Base-by-base conservation (phyloP, 2,329 filamentous ascomycete genomes). In the Scytalidium lignicola region DNA sequence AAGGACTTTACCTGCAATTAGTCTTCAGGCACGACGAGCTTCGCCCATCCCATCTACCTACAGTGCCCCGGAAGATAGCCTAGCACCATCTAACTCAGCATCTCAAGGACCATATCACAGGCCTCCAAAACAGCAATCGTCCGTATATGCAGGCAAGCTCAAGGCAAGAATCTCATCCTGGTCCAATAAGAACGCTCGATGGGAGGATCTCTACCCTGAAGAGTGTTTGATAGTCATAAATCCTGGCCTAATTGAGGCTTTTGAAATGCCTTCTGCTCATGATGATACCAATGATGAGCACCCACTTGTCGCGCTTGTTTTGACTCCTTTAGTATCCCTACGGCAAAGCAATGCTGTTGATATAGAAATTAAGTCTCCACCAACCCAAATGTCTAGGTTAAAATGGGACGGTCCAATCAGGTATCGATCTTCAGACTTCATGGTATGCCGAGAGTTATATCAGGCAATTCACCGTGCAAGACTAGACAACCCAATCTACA, bases 401-500 rank as follows among this genome's bases (percentile, higher is more conserved):
- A 79, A 75, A 51, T 78, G 70, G 62, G 78, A 85, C 45, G 85
- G 83, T 13, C 76, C 76, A 26, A 75, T 96, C 70, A 95, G 74
- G 41, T 93, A 97, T 78, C 86, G 93, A 40, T 89, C 89, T 43
- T 75, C 85, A 40, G 88, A 80, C 43, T 76, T 83, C 2, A 78
- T 82, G 41, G 92, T 96, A 53, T 95, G 91, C 62, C 84, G 87
- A 56, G 78, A 80, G 29, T 75, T 99, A 3, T 99, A 96, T 68
- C 80, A 80, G 61, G 80, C 92, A 41, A 91, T 97, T 53, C 95
- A 97, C 67, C 79, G 87, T 52, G 85, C 91, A 18, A 86, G 93
- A 43, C 87, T 96, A 65, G 89, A 96, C 69, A 96, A 97, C 64
- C 86, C 90, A 47, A 92, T 90, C 48, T 96, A 92, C 70, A 90